Base-by-base conservation (phyloP, 2,329 filamentous ascomycete genomes). In the Teratosphaeria zuluensis region DNA sequence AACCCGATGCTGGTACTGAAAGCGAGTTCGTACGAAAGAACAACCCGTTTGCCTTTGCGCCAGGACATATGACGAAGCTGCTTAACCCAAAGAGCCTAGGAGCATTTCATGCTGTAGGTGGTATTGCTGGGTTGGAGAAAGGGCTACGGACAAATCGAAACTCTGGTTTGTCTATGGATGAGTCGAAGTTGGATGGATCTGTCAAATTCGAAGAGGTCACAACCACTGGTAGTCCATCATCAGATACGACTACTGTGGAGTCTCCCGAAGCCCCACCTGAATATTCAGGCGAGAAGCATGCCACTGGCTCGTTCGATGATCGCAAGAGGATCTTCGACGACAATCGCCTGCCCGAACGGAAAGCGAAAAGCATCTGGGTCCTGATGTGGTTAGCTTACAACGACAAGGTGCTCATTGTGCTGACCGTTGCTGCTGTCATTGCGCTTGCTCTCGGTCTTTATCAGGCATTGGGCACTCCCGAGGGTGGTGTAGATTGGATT, bases 11-110 rank as follows among this genome's bases (percentile, higher is more conserved):
- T 1, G 86, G 86, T 6, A 88, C 85, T 56, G 88, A 92, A 70
- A 79, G 76, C 19, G 89, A 92, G 62, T 96, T 95, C 66, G 67
- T 83, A 51, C 81, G 92, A 11, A 80, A 86, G 5, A 79, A 90
- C 70, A 95, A 94, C 70, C 87, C 87, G 0, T 96, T 96, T 68
- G 91, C 90, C 16, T 96, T 90, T 70, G 84, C 85, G 1, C 86
- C 86, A 11, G 91, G 92, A 14, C 86, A 95, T 69, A 79, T 96
- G 62, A 87, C 85, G 62, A 92, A 92, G 74, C 75, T 94, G 6
- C 78, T 91, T 56, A 92, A 92, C 63, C 89, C 89, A 0, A 94
- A 94, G 74, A 91, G 81, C 65, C 77, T 89, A 61, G 78, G 82
- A 30, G 89, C 88, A 4, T 90, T 92, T 62, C 84, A 87, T 65